These are phyloP conservation scores for Patellifolia procumbens DNA, from an alignment of 179 eudicot genomes.

Conservation along the genomic window DNA sequence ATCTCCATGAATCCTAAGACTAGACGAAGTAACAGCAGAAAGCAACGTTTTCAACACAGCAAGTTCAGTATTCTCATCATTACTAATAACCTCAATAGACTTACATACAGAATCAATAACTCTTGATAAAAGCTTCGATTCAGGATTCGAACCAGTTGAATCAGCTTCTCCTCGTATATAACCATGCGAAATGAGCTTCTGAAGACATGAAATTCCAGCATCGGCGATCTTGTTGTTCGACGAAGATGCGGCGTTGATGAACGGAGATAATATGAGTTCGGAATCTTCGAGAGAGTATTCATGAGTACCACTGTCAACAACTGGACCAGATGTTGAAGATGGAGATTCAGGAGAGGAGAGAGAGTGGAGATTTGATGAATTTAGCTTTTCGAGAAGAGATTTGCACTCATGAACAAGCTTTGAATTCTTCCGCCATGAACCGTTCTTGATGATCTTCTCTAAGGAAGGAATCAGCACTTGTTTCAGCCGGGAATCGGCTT, in stretches of 20 bases:
- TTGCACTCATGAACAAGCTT: slow-evolving; percentile 75
- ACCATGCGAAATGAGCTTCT: slow-evolving; percentile 73
- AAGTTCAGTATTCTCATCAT: slow-evolving; percentile 66
- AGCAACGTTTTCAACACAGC: slow-evolving; percentile 65
- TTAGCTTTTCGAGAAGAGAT: slow-evolving; percentile 61
- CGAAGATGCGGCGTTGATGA: slow-evolving; percentile 55
- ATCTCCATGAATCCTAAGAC: slow-evolving; percentile 80
- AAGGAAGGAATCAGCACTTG: slow-evolving; percentile 63
- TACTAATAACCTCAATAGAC: slow-evolving; percentile 47
- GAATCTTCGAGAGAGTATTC: slow-evolving; percentile 67
- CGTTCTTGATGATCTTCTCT: slow-evolving; percentile 77
- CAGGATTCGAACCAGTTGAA: slow-evolving; percentile 47
- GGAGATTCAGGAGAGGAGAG: slow-evolving; percentile 29
- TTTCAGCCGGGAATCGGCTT: slow-evolving; percentile 87
- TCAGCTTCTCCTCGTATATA: slow-evolving; percentile 81
- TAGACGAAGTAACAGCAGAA: slow-evolving; percentile 74
- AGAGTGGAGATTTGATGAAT: slow-evolving; percentile 24
- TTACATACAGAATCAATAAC: slow-evolving; percentile 70
- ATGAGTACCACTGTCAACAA: slow-evolving; percentile 52
- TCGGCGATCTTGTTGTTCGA: slow-evolving; percentile 66
- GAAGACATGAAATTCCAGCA: slow-evolving; percentile 66
- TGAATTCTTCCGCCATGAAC: slow-evolving; percentile 85
- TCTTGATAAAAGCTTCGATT: slow-evolving; percentile 50
- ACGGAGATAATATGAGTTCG: slow-evolving; percentile 64
- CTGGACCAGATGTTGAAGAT: slow-evolving; percentile 48